Base-by-base conservation (phyloP, 139 green algal genomes). In the Coelastrella sp. region DNA sequence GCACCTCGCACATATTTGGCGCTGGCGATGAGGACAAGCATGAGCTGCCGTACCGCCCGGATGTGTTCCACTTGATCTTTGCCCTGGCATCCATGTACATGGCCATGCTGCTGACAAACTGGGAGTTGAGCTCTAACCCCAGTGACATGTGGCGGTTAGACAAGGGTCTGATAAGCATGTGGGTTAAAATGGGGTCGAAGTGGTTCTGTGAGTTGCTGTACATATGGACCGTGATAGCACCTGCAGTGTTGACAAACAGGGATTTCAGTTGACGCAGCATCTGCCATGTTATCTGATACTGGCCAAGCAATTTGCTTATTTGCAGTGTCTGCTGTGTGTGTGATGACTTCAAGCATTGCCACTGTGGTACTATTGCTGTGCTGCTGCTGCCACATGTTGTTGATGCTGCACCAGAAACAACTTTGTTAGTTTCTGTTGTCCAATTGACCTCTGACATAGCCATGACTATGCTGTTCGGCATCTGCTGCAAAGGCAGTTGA, bases 51-150 rank as follows among this genome's bases (percentile, higher is more conserved):
- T 96, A 96, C 91, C 90, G 95, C 10, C 94, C 95, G 4, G 95
- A 97, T 87, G 95, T 97, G 81, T 98, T 97, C 93, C 96, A 98
- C 87, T 9, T 95, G 10, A 93, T 96, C 24, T 97, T 95, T 90
- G 86, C 91, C 8, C 90, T 97, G 61, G 96, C 94, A 0, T 93
- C 92, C 6, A 92, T 92, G 49, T 97, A 97, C 92, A 78, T 97
- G 25, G 94, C 93, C 81, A 97, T 97, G 95, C 70, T 97, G n/a
- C 93, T 97, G 78, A 95, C 91, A 17, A 93, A 92, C 25, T 97
- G 95, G 95, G 86, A 93, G 68, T 87, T 96, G 27, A 63, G 91
- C 12, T 88, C 78, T 22, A 63, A 78, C 25, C 82, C 79, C 6
- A 25, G 57, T 1, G 78, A 88, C 20, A 66, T 93, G 49, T 96